These are phyloP conservation scores for Fusarium nelsonii DNA, from an alignment of 2,329 filamentous ascomycete species.

Conservation along the genomic window DNA sequence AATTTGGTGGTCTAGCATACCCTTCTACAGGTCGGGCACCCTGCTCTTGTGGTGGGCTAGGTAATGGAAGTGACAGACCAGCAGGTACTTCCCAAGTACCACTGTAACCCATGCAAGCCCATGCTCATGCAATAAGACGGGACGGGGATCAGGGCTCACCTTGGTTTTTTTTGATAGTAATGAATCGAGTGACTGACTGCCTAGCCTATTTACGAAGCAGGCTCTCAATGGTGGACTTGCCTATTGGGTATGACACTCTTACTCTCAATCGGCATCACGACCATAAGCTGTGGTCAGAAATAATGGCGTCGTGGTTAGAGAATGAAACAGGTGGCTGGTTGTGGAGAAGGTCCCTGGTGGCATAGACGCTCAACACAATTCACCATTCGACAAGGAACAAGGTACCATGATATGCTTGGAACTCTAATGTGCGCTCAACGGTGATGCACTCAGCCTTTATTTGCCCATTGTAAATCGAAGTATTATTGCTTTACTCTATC, in stretches of 20 bases:
- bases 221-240: background rate
- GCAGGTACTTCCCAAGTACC: constrained; percentile 32
- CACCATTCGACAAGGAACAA: constrained; percentile 23
- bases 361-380: constrained; percentile 10
- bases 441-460: constrained; percentile 20
- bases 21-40: background rate
- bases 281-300: background rate
- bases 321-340: constrained; percentile 19
- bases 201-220: background rate
- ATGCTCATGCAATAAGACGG: constrained; percentile 40
- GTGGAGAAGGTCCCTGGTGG: constrained; percentile 7
- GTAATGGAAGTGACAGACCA: constrained; percentile 13
- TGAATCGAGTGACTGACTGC: background rate
- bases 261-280: background rate
- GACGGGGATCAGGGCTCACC: constrained; percentile 20
- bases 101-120: constrained; percentile 12
- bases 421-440: constrained; percentile 20
- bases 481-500: constrained; percentile 11
- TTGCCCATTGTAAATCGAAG: background rate
- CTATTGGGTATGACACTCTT: constrained; percentile 1
- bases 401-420: constrained; percentile 15
- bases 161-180: constrained; percentile 15
- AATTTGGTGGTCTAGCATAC: background rate
- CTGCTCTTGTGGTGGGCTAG: constrained; percentile 2
- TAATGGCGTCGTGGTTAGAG: background rate